Evolutionary conservation across 2,329 filamentous ascomycete genomes (phyloP).

Genomic region (Cladosporium cucumerinum): DNA sequence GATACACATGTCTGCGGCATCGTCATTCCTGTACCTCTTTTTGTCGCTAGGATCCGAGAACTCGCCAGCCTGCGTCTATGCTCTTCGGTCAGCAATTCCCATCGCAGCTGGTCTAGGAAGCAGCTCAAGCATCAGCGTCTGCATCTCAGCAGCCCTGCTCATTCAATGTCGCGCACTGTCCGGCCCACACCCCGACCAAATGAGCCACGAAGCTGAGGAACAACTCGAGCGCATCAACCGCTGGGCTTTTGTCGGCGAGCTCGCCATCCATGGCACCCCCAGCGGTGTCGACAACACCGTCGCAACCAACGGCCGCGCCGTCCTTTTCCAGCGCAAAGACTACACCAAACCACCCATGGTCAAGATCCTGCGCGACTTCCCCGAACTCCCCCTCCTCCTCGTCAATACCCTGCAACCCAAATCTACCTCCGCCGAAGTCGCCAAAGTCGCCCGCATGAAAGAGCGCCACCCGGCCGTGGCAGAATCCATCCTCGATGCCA

Average conservation of each 20-base stretch:
- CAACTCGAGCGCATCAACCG: constrained; percentile 95
- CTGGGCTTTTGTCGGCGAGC: constrained; percentile 95
- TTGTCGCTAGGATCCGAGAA: constrained; percentile 77
- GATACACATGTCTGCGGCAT: constrained; percentile 77
- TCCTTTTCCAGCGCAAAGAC: constrained; percentile 80
- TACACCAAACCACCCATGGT: constrained; percentile 70
- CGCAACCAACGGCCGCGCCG: constrained; percentile 86
- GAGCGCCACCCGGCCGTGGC: constrained; percentile 72
- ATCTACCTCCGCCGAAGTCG: constrained; percentile 80
- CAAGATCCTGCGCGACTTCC: constrained; percentile 77
- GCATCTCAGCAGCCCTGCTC: constrained; percentile 77
- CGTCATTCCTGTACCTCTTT: constrained; percentile 88
- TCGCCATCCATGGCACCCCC: constrained; percentile 96
- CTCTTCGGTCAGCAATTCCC: constrained; percentile 87
- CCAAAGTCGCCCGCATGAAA: constrained; percentile 74
- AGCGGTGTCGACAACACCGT: constrained; percentile 98
- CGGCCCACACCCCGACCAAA: constrained; percentile 89
- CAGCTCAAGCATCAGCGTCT: constrained; percentile 91
- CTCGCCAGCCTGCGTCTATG: constrained; percentile 81
- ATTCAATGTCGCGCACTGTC: constrained; percentile 79
- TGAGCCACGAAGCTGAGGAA: constrained; percentile 76
- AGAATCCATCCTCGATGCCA: constrained; percentile 76
- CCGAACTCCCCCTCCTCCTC: constrained; percentile 83
- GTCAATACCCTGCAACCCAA: constrained; percentile 87
- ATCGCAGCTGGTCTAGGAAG: constrained; percentile 88